Base-by-base conservation (phyloP, 768 basidiomycete genomes). In the Russula abietina region DNA sequence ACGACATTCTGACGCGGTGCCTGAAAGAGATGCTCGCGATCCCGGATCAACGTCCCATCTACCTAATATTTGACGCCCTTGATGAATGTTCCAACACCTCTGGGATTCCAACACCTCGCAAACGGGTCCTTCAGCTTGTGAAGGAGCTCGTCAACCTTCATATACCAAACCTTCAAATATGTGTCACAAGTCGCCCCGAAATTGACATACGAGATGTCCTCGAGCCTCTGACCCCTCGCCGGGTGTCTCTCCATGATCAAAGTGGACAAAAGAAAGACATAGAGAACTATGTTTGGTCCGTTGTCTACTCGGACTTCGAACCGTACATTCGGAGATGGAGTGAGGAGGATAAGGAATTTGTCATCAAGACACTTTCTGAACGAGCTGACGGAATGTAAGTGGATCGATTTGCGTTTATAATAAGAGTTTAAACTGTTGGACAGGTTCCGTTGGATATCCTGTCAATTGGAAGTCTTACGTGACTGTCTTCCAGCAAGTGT, bases 231-330 rank as follows among this genome's bases (percentile, higher is more conserved):
- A n/a, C 45, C 1, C n/a, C 33, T 38, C 28, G 3, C 10, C 32
- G 12, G 2, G 16, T 61, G n/a, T 49, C 19, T 6, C 33, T 61
- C 1, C 45, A 61, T 1, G 53, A 61, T 17, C 17, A 61, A 22
- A 14, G 17, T 7, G 53, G 60, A 19, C 60, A 61, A 41, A 48
- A n/a, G 17, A 5, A 49, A 19, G 60, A 54, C 1, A 49, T 61
- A 1, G 26, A 17, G 2, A n/a, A 39, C 36, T 61, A 55, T 8
- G 24, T 56, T 4, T 16, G 17, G 17, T 32, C 26, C 0, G 30
- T 55, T 10, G 38, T 60, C 14, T 17, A 54, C 6, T 60, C 59
- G 10, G 45, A 54, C 3, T 16, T 2, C 5, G 28, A 36, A 4
- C 3, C 36, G 3, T 12, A 32, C 7, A 41, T 43, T 16, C 24